Evolutionary conservation across 257 asterid genomes (phyloP).

Genomic region (Cinchona pubescens): DNA sequence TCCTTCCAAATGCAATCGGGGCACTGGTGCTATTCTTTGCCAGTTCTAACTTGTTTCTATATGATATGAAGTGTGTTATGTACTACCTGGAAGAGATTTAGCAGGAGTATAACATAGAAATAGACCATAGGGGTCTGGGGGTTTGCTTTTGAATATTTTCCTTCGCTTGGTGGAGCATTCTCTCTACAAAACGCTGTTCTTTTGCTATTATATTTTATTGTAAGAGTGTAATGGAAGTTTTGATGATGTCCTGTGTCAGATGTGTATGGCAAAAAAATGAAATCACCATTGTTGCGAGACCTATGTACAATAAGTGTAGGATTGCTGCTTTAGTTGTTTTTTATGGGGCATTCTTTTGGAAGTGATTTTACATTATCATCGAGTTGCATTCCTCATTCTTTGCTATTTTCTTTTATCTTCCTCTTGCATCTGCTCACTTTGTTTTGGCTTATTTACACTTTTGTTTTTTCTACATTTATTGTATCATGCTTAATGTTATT

Average conservation of each 20-base stretch:
- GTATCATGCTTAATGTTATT: no score
- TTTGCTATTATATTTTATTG: conserved; percentile 3
- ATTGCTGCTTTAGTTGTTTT: neutral
- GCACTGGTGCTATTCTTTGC: conserved; percentile 25
- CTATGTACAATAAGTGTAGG: conserved; percentile 12
- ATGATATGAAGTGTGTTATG: conserved; percentile 27
- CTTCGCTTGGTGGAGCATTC: conserved; percentile 20
- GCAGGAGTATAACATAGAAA: conserved; percentile 4
- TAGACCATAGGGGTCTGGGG: conserved; percentile 10
- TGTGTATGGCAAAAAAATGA: neutral
- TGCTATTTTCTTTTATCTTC: neutral
- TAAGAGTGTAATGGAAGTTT: conserved; percentile 13
- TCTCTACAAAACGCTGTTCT: conserved; percentile 5
- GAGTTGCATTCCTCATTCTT: neutral
- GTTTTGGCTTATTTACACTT: neutral
- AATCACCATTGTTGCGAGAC: neutral
- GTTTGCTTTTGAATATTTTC: conserved; percentile 16
- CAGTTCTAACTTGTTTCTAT: conserved; percentile 27
- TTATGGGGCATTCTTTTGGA: neutral
- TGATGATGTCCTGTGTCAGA: neutral
- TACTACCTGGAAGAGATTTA: conserved; percentile 22
- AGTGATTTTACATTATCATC: neutral
- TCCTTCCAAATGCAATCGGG: conserved; percentile 26
- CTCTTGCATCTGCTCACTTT: neutral
- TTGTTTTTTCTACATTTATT: neutral